Evolutionary conservation across 257 asterid genomes (phyloP).

Genomic region (Salvia hispanica): DNA sequence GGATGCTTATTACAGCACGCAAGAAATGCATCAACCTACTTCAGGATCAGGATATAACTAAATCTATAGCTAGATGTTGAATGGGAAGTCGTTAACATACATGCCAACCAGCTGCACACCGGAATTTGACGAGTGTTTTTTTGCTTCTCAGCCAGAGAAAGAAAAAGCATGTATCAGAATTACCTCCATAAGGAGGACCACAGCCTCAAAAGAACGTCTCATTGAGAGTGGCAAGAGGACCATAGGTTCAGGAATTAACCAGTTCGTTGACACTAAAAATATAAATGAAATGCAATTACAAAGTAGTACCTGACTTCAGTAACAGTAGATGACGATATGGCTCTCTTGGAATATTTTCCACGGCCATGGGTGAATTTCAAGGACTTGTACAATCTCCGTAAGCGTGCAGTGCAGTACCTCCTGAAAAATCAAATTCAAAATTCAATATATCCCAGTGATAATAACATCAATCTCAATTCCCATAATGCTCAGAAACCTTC

Average conservation of each 20-base stretch:
- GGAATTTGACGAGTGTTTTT: too few relatives aligned
- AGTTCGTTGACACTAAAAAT: background rate
- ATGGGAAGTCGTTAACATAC: too few relatives aligned
- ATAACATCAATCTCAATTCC: background rate
- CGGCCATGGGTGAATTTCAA: slow-evolving; percentile 97
- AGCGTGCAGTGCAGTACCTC: slow-evolving; percentile 93
- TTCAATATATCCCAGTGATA: slow-evolving; percentile 17
- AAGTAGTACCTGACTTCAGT: slow-evolving; percentile 81
- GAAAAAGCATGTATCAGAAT: too few relatives aligned
- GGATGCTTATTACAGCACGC: background rate
- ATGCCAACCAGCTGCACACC: too few relatives aligned
- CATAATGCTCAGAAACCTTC: slow-evolving; percentile 8
- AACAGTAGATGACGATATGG: slow-evolving; percentile 59
- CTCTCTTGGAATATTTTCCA: slow-evolving; percentile 74
- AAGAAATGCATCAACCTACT: background rate
- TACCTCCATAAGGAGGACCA: too few relatives aligned
- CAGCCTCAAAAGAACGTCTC: too few relatives aligned
- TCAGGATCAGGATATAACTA: too few relatives aligned
- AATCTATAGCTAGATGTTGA: too few relatives aligned
- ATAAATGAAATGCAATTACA: background rate
- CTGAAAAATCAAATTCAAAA: slow-evolving; percentile 39
- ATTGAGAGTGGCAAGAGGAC: too few relatives aligned
- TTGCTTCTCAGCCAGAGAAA: background rate
- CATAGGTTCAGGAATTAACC: too few relatives aligned
- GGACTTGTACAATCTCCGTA: slow-evolving; percentile 89